Evolutionary conservation across 441 rosid species (phyloP).

Genomic region (Brassica balearica): DNA sequence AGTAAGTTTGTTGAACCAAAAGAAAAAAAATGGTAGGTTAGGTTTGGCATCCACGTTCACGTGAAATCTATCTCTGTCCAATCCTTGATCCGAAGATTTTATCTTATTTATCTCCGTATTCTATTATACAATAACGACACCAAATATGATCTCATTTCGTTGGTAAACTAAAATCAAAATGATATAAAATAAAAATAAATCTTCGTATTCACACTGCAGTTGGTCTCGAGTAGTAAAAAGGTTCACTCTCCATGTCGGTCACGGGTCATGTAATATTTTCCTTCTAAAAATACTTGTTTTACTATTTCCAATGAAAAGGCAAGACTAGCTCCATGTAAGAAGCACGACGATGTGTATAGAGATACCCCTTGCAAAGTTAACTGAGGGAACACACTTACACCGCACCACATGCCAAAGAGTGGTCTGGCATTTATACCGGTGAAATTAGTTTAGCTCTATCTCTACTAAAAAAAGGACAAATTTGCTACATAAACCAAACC

Average conservation of each 20-base stretch:
- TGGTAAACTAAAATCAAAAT: background rate
- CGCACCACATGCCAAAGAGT: background rate
- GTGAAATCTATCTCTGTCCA: constrained; percentile 1
- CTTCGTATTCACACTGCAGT: background rate
- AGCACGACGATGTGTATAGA: background rate
- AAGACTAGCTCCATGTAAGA: background rate
- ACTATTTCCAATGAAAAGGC: background rate
- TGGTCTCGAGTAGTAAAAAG: constrained; percentile 2
- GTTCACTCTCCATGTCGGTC: constrained; percentile 1
- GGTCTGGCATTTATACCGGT: background rate
- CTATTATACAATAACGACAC: background rate
- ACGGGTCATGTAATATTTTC: background rate
- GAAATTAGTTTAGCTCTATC: background rate
- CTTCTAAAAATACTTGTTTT: background rate
- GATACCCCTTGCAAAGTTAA: background rate
- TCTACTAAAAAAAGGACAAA: background rate
- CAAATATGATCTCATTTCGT: background rate
- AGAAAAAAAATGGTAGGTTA: background rate
- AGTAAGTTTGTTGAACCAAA: background rate
- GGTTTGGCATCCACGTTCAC: constrained; percentile 23
- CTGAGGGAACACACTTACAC: background rate
- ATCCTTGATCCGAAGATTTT: background rate
- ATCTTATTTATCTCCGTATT: background rate
- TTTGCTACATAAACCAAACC: constrained; percentile 5
- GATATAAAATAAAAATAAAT: background rate